A percentile compares a stretch with the other conserved stretches of the same genome.
phyloP scores from a whole-genome alignment of 208 protist species.

The Wallacemonas sp. region DNA sequence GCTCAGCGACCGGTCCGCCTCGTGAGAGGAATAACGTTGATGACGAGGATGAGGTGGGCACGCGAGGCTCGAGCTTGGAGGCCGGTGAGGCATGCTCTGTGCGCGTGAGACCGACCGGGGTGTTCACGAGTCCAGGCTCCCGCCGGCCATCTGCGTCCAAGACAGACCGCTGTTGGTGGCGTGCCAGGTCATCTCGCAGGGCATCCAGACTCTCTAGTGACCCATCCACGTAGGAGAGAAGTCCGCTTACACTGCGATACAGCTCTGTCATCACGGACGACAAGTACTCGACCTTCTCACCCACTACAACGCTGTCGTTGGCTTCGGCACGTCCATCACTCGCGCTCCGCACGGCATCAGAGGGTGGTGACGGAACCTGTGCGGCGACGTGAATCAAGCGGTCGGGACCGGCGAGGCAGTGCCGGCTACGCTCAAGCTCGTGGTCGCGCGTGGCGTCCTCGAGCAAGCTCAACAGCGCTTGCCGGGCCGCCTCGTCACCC shows the following conservation, averaged over 20 bases:
- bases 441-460: slow-evolving; percentile 65
- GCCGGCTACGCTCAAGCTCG: slow-evolving; percentile 65
- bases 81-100: too few species aligned
- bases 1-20: not conserved
- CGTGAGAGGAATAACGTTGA: not conserved
- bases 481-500: slow-evolving; percentile 39
- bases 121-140: slow-evolving; percentile 1
- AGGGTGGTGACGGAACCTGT: slow-evolving; percentile 8
- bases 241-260: slow-evolving; percentile 45
- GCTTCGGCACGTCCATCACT: too few species aligned
- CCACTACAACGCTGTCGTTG: not conserved
- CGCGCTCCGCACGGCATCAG: too few species aligned
- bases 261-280: slow-evolving; percentile 42
- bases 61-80: too few species aligned
- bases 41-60: too few species aligned
- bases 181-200: slow-evolving; percentile 42
- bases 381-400: slow-evolving; percentile 33
- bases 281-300: slow-evolving; percentile 43
- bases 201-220: slow-evolving; percentile 66
- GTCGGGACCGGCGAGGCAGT: slow-evolving; percentile 46
- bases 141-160: not conserved
- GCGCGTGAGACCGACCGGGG: not conserved
- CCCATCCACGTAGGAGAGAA: slow-evolving; percentile 64
- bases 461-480: slow-evolving; percentile 64
- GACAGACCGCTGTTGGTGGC: slow-evolving; percentile 12